These are phyloP conservation scores for Gentiana dahurica DNA, from an alignment of 257 asterid species.

Conservation along the genomic window DNA sequence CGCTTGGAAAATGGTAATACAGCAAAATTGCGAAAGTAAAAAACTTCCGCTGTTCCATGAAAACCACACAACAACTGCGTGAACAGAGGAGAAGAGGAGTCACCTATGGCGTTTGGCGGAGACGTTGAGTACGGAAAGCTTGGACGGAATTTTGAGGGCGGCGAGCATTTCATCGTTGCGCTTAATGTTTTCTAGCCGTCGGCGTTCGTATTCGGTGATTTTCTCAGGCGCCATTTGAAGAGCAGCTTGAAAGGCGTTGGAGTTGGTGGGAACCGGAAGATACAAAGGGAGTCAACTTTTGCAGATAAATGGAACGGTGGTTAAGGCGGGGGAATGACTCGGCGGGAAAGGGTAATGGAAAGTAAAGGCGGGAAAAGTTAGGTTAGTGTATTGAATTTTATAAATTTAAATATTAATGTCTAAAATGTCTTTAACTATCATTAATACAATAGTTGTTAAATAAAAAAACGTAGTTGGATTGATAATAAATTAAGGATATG, in stretches of 20 bases:
- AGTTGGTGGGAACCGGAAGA: no score
- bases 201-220: constrained; percentile 69
- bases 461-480: no score
- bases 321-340: not conserved
- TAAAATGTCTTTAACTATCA: no score
- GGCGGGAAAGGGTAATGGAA: not conserved
- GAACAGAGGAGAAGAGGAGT: not conserved
- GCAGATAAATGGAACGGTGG: not conserved
- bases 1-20: no score
- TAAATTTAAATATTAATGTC: no score
- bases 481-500: no score
- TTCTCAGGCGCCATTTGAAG: constrained; percentile 28
- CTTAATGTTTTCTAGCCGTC: constrained; percentile 73
- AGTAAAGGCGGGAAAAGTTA: not conserved
- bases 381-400: not conserved
- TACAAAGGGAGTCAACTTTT: no score
- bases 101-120: constrained; percentile 50
- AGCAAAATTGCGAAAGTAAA: no score
- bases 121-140: constrained; percentile 36
- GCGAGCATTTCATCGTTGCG: constrained; percentile 75
- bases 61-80: no score
- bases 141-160: constrained; percentile 65
- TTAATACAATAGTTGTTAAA: no score
- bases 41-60: no score
- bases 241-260: no score